A percentile compares a stretch with the other conserved stretches of the same genome.
phyloP scores from a whole-genome alignment of 225 moss, liverwort and hornwort species.

The Antitrichia curtipendula region DNA sequence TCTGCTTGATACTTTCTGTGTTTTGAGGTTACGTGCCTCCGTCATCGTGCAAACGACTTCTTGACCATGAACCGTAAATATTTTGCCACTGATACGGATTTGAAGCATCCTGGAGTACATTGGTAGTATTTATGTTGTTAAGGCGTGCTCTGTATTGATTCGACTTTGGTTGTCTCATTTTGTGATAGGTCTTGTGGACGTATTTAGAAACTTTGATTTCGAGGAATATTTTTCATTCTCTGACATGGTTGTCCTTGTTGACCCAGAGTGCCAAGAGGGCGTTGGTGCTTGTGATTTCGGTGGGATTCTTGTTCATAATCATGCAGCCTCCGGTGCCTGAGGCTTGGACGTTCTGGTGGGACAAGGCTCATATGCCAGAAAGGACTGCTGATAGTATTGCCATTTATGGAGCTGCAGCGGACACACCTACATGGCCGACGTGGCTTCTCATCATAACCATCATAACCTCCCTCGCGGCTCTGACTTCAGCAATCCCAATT shows the following conservation, averaged over 20 bases:
- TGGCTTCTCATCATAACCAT: conserved; percentile 82
- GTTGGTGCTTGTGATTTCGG: conserved; percentile 62
- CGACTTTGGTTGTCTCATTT: neutral
- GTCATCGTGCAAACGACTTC: neutral
- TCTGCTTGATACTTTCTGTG: neutral
- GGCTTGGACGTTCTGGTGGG: conserved; percentile 71
- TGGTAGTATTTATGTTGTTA: neutral
- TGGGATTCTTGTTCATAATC: conserved; percentile 70
- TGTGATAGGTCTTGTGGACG: neutral
- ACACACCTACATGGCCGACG: conserved; percentile 76
- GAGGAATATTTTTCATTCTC: neutral
- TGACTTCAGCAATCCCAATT: conserved; percentile 93
- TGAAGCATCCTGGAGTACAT: neutral
- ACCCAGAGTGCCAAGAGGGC: conserved; percentile 84
- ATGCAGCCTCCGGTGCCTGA: conserved; percentile 76
- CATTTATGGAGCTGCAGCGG: conserved; percentile 62
- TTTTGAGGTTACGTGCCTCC: neutral
- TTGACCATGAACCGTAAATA: neutral
- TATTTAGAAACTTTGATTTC: neutral
- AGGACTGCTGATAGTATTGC: conserved; percentile 47
- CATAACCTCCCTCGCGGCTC: conserved; percentile 66
- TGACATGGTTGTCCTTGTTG: neutral
- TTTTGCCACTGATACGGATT: neutral
- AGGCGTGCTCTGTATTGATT: neutral
- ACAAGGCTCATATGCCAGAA: conserved; percentile 55